phyloP scores from a whole-genome alignment of 495 filamentous ascomycete genomes.

The Hypoxylon fragiforme region DNA sequence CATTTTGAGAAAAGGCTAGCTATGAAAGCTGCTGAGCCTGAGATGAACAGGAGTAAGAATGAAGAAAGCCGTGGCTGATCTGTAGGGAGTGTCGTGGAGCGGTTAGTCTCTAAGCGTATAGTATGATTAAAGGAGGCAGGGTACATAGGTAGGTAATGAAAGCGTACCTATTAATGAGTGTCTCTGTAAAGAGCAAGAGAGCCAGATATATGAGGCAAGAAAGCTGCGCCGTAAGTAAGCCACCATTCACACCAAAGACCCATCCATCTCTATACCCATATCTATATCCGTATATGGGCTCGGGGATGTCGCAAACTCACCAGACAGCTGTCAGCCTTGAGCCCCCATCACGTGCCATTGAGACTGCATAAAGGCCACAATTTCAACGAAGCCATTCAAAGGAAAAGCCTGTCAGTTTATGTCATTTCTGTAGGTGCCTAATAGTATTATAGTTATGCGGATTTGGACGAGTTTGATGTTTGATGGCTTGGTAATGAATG shows the following conservation, averaged over 20 bases:
- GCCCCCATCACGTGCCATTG: conserved; percentile 41
- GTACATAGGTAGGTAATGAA: background rate
- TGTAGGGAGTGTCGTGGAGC: no score
- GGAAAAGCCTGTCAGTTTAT: conserved; percentile 9
- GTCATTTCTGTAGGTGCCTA: no score
- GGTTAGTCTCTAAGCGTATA: conserved; percentile 2
- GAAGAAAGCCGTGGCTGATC: conserved; percentile 49
- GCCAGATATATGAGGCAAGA: conserved; percentile 50
- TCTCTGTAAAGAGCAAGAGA: conserved; percentile 46
- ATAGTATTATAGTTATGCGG: no score
- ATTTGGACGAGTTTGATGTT: no score
- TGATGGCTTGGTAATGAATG: no score
- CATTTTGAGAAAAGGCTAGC: conserved; percentile 47
- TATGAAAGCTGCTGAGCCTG: conserved; percentile 42
- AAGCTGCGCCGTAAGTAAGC: conserved; percentile 36
- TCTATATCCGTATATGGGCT: background rate
- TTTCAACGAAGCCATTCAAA: conserved; percentile 30
- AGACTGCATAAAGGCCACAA: conserved; percentile 27
- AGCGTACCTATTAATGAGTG: conserved; percentile 49
- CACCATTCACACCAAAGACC: no score
- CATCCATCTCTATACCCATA: no score
- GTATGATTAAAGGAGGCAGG: background rate
- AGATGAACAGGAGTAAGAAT: conserved; percentile 34
- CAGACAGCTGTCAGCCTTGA: conserved; percentile 45
- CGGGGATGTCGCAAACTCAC: conserved; percentile 30